A percentile compares a stretch with the other conserved stretches of the same genome.
Conservation (phyloP, 306 rosid species). For the Begonia masoniana region DNA sequence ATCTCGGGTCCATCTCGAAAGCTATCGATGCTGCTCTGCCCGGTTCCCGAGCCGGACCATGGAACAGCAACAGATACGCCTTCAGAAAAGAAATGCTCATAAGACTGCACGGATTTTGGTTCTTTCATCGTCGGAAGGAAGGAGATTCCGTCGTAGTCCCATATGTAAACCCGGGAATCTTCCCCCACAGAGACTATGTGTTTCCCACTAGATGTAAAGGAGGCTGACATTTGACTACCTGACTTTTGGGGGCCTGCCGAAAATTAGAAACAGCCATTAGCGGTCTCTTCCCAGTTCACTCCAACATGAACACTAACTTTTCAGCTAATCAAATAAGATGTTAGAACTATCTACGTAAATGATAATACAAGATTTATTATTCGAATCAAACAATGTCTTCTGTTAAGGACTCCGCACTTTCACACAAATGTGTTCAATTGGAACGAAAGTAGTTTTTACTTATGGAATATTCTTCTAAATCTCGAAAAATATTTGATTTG, state of each 20-base stretch:
- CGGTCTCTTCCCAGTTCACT: too few species aligned
- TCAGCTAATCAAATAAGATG: too few species aligned
- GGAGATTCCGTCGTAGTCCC: conserved; percentile 34
- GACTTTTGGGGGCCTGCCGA: conserved; percentile 55
- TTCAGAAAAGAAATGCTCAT: conserved; percentile 55
- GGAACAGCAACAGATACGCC: conserved; percentile 71
- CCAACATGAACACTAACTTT: too few species aligned
- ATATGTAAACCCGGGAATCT: conserved; percentile 62
- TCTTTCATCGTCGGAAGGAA: conserved; percentile 18
- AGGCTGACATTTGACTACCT: conserved; percentile 67
- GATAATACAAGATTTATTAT: too few species aligned
- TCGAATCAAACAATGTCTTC: too few species aligned
- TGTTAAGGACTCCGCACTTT: too few species aligned
- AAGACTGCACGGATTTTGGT: conserved; percentile 37
- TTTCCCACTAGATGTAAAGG: conserved; percentile 45
- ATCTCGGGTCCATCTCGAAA: too few species aligned
- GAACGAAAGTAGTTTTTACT: too few species aligned
- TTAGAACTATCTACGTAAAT: too few species aligned
- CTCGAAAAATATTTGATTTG: too few species aligned
- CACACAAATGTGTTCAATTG: too few species aligned
- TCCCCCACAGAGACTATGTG: conserved; percentile 67
- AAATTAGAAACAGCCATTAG: conserved; percentile 3
- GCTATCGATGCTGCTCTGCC: background rate
- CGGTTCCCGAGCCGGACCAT: conserved; percentile 42
- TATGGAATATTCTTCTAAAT: too few species aligned